A percentile compares a stretch with the other conserved stretches of the same genome.
These are phyloP conservation scores for Podospora sp. DNA, from an alignment of 495 filamentous ascomycete genomes.

Conservation along the genomic window DNA sequence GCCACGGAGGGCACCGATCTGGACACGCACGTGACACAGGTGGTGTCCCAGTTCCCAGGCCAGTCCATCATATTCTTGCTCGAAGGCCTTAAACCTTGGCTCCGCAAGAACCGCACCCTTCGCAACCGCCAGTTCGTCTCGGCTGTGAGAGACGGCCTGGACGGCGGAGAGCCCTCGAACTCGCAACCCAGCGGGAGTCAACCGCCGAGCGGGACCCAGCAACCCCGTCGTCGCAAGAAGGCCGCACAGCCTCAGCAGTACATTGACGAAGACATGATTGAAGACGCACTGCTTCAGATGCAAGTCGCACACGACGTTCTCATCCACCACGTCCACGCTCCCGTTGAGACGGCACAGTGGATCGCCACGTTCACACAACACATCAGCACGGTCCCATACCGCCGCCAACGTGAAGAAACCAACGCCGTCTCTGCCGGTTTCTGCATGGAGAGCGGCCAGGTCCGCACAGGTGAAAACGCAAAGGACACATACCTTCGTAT, in stretches of 20 bases:
- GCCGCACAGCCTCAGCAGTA: constrained; percentile 47
- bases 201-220: neutral
- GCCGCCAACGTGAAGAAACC: constrained; percentile 45
- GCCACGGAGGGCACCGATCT: constrained; percentile 47
- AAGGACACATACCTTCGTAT: constrained; percentile 74
- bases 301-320: constrained; percentile 69
- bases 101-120: constrained; percentile 69
- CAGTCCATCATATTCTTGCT: constrained; percentile 73
- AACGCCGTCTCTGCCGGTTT: constrained; percentile 60
- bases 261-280: constrained; percentile 71
- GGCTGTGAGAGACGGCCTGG: constrained; percentile 61
- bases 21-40: constrained; percentile 59
- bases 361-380: constrained; percentile 79
- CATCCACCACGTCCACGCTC: constrained; percentile 68
- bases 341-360: constrained; percentile 74
- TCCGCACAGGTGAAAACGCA: constrained; percentile 68
- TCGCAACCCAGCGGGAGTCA: constrained; percentile 13
- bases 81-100: constrained; percentile 68
- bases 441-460: constrained; percentile 83
- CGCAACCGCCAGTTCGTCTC: constrained; percentile 69
- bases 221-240: constrained; percentile 39
- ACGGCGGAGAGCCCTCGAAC: constrained; percentile 29
- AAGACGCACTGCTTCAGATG: constrained; percentile 71
- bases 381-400: constrained; percentile 76
- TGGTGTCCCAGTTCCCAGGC: constrained; percentile 57